phyloP scores from a whole-genome alignment of 768 basidiomycete species.

The Trametes coccinea region DNA sequence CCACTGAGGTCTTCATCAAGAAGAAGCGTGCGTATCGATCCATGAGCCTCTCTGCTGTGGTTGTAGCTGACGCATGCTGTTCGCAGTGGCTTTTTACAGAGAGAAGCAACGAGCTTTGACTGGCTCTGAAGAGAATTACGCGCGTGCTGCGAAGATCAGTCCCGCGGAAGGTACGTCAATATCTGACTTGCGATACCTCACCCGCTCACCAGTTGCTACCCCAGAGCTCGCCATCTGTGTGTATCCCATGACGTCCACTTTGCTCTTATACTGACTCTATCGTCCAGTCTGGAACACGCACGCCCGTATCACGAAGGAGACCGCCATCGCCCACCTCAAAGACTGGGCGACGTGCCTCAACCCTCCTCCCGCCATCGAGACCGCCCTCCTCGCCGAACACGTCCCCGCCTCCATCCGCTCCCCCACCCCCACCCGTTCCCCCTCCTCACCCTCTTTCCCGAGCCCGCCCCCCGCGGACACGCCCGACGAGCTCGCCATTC shows the following conservation, averaged over 20 bases:
- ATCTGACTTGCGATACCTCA: not conserved
- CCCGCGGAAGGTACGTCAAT: conserved; percentile 60
- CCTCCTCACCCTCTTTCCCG: not conserved
- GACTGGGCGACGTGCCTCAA: conserved; percentile 48
- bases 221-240: conserved; percentile 73
- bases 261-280: not conserved
- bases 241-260: conserved; percentile 27
- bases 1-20: conserved; percentile 76
- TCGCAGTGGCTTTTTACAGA: conserved; percentile 70
- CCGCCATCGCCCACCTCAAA: conserved; percentile 61
- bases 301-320: conserved; percentile 51
- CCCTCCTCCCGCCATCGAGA: conserved; percentile 42
- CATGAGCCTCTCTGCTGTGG: not conserved
- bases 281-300: conserved; percentile 77
- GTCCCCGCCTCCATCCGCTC: not conserved
- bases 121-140: conserved; percentile 52
- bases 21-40: conserved; percentile 58
- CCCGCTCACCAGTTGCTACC: not conserved
- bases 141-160: conserved; percentile 60
- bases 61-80: not conserved
- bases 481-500: conserved; percentile 67
- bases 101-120: conserved; percentile 60
- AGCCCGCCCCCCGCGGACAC: conserved; percentile 54
- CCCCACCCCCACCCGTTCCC: not conserved
- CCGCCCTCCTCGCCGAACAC: conserved; percentile 30